These are phyloP conservation scores for Annona cherimola DNA, from an alignment of 164 flowering plant genomes.

Conservation along the genomic window DNA sequence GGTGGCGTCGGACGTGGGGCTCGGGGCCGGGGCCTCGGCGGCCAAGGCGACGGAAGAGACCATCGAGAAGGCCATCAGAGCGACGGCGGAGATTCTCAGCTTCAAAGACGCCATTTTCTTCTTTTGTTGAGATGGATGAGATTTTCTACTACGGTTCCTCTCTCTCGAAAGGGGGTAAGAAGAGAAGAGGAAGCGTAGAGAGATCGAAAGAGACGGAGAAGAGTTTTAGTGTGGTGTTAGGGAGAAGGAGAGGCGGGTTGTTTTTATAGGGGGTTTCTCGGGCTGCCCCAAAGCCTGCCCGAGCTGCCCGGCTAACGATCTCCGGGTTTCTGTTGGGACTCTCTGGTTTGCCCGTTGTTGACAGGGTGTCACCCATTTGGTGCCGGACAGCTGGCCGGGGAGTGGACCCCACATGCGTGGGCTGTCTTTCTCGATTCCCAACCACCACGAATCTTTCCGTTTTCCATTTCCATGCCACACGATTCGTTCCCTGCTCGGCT, in stretches of 20 bases:
- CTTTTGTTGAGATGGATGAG: neutral
- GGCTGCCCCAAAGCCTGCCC: constrained; percentile 4
- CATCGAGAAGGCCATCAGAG: constrained; percentile 21
- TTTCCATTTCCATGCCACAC: too few species aligned
- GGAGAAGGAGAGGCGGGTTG: neutral
- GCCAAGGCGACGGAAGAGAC: constrained; percentile 27
- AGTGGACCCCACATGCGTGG: neutral
- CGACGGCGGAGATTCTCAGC: constrained; percentile 18
- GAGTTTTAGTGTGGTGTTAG: neutral
- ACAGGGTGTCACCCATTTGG: constrained; percentile 10
- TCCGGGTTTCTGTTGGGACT: neutral
- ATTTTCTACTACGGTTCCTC: neutral
- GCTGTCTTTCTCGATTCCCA: neutral
- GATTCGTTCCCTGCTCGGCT: neutral
- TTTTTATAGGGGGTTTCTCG: neutral
- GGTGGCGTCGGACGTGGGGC: constrained; percentile 14
- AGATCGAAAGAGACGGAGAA: neutral
- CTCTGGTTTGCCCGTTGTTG: neutral
- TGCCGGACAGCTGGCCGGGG: constrained; percentile 8
- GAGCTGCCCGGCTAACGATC: constrained; percentile 1
- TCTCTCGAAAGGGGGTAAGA: neutral
- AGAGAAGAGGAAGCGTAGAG: neutral
- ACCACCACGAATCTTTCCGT: neutral
- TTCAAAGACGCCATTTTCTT: constrained; percentile 35
- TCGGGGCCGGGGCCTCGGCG: constrained; percentile 26